Conservation (phyloP, 768 basidiomycete species). For the Tephrocybe sp. region DNA sequence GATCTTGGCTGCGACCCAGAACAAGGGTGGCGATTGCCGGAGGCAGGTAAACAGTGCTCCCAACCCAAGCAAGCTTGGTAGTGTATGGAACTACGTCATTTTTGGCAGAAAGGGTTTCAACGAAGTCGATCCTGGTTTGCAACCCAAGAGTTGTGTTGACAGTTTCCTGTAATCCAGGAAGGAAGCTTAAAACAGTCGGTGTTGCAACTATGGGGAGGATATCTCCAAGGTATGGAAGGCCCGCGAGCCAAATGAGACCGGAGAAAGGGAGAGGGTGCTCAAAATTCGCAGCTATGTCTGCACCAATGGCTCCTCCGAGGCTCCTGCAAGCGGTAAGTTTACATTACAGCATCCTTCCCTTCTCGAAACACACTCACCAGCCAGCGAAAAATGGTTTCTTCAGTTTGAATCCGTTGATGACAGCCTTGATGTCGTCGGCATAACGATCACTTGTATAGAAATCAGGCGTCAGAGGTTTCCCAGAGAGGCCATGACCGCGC, state of each 20-base stretch:
- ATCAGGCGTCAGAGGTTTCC: conserved; percentile 25
- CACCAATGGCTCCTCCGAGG: conserved; percentile 23
- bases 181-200: conserved; percentile 15
- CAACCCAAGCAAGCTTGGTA: conserved; percentile 24
- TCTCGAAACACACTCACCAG: conserved; percentile 21
- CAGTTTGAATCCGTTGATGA: conserved; percentile 27
- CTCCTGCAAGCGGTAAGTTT: not conserved
- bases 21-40: conserved; percentile 20
- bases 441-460: conserved; percentile 26
- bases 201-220: conserved; percentile 21
- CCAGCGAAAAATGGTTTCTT: conserved; percentile 28
- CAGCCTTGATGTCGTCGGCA: conserved; percentile 32
- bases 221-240: conserved; percentile 24
- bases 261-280: conserved; percentile 23
- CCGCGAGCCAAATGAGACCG: conserved; percentile 26
- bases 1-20: conserved; percentile 25
- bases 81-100: conserved; percentile 23
- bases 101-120: conserved; percentile 24
- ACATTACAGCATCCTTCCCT: not conserved
- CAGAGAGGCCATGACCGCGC: conserved; percentile 33
- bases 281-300: conserved; percentile 27
- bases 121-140: conserved; percentile 22
- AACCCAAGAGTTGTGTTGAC: conserved; percentile 20
- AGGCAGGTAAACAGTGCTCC: conserved; percentile 17
- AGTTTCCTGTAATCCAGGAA: conserved; percentile 22